Evolutionary conservation across 306 rosid species (phyloP).

Genomic region (Fragaria iinumae): DNA sequence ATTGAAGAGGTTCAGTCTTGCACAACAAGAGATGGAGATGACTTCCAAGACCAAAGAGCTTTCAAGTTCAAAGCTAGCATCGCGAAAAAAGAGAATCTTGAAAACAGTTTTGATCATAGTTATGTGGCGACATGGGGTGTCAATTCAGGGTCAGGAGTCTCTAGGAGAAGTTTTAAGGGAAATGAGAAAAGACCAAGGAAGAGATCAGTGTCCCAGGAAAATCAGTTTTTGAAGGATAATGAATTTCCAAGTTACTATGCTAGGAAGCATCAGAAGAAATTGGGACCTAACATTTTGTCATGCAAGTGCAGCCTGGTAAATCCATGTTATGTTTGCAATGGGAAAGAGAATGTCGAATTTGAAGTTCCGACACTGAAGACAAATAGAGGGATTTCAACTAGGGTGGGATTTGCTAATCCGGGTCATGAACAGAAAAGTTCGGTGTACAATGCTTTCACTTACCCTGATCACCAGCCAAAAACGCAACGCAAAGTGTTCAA

Average conservation of each 20-base stretch:
- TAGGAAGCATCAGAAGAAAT: constrained; percentile 35
- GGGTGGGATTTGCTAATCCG: constrained; percentile 13
- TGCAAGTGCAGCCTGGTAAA: constrained; percentile 35
- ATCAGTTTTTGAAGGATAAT: constrained; percentile 36
- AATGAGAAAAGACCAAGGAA: constrained; percentile 48
- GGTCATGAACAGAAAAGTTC: constrained; percentile 21
- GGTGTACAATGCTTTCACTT: constrained; percentile 36
- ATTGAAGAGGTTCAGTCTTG: constrained; percentile 48
- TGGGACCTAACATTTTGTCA: constrained; percentile 14
- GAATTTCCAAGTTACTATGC: constrained; percentile 43
- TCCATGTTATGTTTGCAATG: constrained; percentile 36
- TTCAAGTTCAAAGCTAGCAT: constrained; percentile 43
- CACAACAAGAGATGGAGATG: constrained; percentile 25
- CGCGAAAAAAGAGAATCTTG: constrained; percentile 19
- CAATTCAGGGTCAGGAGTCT: constrained; percentile 34
- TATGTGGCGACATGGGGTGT: constrained; percentile 32
- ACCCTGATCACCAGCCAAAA: constrained; percentile 25
- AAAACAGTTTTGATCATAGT: constrained; percentile 18
- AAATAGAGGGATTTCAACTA: constrained; percentile 22
- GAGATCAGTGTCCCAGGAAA: constrained; percentile 42
- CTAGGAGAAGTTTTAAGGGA: constrained; percentile 30
- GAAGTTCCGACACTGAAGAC: constrained; percentile 27
- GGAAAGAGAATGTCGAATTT: constrained; percentile 11
- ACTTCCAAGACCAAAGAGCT: constrained; percentile 48
- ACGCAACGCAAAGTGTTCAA: constrained; percentile 17